Evolutionary conservation across 148 eudicot species (phyloP), one percentile per base, ranked within the genome.

Genomic region (Fagopyrum tataricum): DNA sequence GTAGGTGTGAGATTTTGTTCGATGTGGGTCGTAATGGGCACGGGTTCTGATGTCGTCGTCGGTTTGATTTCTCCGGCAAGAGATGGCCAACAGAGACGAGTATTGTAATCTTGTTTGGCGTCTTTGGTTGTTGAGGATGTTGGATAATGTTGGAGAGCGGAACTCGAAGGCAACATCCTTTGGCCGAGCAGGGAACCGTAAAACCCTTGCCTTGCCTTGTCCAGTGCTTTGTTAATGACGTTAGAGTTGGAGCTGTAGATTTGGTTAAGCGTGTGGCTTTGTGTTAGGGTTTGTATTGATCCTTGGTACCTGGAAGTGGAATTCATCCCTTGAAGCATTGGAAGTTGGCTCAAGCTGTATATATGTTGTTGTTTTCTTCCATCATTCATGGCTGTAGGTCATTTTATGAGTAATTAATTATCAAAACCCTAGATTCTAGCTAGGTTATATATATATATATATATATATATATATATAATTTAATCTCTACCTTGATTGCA

Each of bases 331-430:
- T 70, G 52, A 70, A 70, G 72, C 72, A 70, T 70, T 0, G 72
- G 72, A 70, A 70, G 72, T 70, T 70, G 72, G 72, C 72, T 70
- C 8, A 70, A 70, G 14, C 44, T 70, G 52, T 70, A 70, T 4
- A 70, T 70, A 70, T 20, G 72, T 8, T 70, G 72, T 26, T 70
- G 72, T 10, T 70, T 46, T 70, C 72, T 44, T 70, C 52, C 72
- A 44, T 70, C 72, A 1, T 4, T 70, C 15, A 46, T 21, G 31
- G 31, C 72, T 70, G 72, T 70, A n/a, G n/a, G n/a, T n/a, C n/a
- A n/a, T n/a, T 39, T 14, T 15, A 64, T 14, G 15, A 70, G 5
- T 18, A 8, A 43, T 18, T 13, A 7, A 43, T 59, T 24, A 70
- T 70, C n/a, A 43, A 70, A 43, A 21, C 69, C 69, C 69, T 64